Conservation (phyloP, 768 basidiomycete genomes). For the Pleurotus sapidus region DNA sequence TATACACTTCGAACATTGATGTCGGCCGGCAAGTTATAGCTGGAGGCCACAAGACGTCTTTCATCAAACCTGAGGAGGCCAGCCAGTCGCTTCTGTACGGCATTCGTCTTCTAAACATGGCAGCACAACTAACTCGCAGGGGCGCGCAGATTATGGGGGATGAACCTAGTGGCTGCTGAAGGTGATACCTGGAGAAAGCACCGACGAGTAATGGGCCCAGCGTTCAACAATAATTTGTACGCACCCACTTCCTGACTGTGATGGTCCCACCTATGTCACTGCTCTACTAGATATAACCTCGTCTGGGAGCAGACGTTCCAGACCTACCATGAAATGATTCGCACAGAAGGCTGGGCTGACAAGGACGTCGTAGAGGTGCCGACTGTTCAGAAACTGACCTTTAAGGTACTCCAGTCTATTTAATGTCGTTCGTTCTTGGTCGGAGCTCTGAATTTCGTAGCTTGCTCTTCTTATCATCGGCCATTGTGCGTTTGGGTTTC, state of each 20-base stretch:
- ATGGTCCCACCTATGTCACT: neutral
- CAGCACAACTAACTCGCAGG: too few species aligned
- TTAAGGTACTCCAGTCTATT: constrained; percentile 25
- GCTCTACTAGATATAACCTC: constrained; percentile 28
- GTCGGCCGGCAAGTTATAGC: constrained; percentile 40
- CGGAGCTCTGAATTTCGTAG: constrained; percentile 17
- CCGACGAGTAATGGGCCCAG: constrained; percentile 28
- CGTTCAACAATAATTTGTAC: constrained; percentile 25
- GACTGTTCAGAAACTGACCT: constrained; percentile 28
- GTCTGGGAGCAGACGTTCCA: constrained; percentile 37
- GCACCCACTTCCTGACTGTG: neutral
- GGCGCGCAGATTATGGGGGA: constrained; percentile 22
- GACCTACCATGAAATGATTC: constrained; percentile 38
- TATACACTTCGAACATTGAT: constrained; percentile 45
- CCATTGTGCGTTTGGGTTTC: constrained; percentile 45
- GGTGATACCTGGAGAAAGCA: constrained; percentile 30
- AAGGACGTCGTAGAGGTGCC: constrained; percentile 25
- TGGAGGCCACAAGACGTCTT: constrained; percentile 36
- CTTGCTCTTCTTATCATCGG: constrained; percentile 40
- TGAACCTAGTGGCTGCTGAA: constrained; percentile 27
- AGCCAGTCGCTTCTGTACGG: constrained; percentile 31
- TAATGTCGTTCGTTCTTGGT: neutral
- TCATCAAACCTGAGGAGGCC: constrained; percentile 34
- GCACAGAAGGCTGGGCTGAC: constrained; percentile 30
- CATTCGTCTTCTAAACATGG: too few species aligned